Conservation (phyloP, 2,329 filamentous ascomycete species). For the Phialophora expanda region DNA sequence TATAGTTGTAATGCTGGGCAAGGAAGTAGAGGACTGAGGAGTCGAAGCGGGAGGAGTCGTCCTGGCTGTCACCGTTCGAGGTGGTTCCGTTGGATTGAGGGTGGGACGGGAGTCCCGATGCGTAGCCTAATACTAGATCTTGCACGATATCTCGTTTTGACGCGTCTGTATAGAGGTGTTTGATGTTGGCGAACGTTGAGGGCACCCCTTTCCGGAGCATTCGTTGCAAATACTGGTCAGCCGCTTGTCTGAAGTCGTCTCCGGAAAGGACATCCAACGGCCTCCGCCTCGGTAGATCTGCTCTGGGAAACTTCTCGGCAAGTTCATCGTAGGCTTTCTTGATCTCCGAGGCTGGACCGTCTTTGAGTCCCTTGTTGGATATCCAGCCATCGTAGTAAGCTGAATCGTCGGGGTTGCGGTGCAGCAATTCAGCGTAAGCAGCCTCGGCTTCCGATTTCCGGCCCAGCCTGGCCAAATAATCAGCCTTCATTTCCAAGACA, state of each 20-base stretch:
- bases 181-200: conserved; percentile 95
- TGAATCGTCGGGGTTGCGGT: conserved; percentile 86
- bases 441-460: conserved; percentile 79
- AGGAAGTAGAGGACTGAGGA: conserved; percentile 89
- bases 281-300: conserved; percentile 82
- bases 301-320: conserved; percentile 77
- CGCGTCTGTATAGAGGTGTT: conserved; percentile 81
- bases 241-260: conserved; percentile 78
- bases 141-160: conserved; percentile 79
- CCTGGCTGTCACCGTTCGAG: conserved; percentile 55
- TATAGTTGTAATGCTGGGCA: conserved; percentile 95
- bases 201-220: conserved; percentile 94
- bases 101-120: conserved; percentile 58
- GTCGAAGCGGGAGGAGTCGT: conserved; percentile 65
- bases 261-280: conserved; percentile 88
- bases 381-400: conserved; percentile 83
- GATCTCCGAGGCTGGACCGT: conserved; percentile 65
- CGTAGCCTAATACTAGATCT: conserved; percentile 77
- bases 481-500: conserved; percentile 81
- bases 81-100: conserved; percentile 57
- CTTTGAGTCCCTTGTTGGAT: conserved; percentile 67
- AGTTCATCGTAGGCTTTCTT: conserved; percentile 82
- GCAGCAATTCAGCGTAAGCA: conserved; percentile 79
- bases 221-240: conserved; percentile 76
- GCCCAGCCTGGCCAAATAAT: conserved; percentile 79